Evolutionary conservation across 2,329 filamentous ascomycete species (phyloP).

Genomic region (Ophiostoma perfectum): DNA sequence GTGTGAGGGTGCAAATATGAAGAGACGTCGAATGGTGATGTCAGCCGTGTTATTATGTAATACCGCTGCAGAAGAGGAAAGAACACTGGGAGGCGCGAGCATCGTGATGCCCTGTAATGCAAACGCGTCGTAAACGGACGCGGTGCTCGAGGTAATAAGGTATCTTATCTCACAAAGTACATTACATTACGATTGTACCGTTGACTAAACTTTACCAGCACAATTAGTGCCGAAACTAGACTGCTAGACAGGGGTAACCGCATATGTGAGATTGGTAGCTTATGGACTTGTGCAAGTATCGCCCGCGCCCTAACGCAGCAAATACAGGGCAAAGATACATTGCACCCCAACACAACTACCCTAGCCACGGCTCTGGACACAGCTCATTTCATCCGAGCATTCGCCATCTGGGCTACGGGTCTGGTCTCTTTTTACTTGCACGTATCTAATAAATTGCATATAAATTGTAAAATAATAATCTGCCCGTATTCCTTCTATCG

Average conservation of each 20-base stretch:
- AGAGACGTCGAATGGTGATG: neutral
- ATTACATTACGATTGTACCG: neutral
- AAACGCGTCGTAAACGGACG: neutral
- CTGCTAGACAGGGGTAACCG: constrained; percentile 10
- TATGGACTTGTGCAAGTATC: constrained; percentile 1
- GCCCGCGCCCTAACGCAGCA: neutral
- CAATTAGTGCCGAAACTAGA: constrained; percentile 7
- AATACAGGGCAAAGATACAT: neutral
- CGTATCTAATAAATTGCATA: neutral
- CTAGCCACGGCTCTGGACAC: neutral
- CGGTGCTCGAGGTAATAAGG: neutral
- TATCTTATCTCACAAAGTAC: neutral
- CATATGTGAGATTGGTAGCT: neutral
- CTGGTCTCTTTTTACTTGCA: neutral
- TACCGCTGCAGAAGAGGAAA: neutral
- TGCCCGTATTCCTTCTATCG: no score
- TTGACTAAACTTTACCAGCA: neutral
- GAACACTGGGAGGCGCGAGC: neutral
- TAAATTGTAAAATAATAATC: neutral
- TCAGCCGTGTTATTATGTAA: neutral
- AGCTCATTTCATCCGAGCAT: neutral
- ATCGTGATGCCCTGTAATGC: neutral
- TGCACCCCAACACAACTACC: neutral
- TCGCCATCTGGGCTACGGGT: neutral
- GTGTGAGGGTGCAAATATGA: no score